phyloP scores from a whole-genome alignment of 2,329 filamentous ascomycete genomes.

The Zasmidium cellare region DNA sequence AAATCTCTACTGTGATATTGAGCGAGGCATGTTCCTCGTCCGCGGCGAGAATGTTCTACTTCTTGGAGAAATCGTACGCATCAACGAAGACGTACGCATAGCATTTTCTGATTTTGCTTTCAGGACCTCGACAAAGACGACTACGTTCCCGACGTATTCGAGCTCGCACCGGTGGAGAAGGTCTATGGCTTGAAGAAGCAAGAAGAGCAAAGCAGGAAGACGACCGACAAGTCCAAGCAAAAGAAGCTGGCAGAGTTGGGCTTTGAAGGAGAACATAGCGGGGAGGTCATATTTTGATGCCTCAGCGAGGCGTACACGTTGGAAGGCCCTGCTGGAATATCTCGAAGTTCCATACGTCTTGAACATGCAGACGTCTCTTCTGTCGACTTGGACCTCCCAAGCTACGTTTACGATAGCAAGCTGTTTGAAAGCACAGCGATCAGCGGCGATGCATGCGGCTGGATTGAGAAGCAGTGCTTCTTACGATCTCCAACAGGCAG shows the following conservation, averaged over 20 bases:
- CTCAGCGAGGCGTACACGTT: background rate
- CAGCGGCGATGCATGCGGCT: no score
- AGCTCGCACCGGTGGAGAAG: constrained; percentile 64
- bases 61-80: constrained; percentile 77
- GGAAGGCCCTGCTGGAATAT: constrained; percentile 5
- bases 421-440: no score
- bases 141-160: constrained; percentile 70
- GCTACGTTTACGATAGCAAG: background rate
- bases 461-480: no score
- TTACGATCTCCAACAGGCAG: no score
- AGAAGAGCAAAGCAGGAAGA: constrained; percentile 68
- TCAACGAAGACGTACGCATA: background rate
- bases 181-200: constrained; percentile 74
- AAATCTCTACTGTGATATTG: constrained; percentile 77
- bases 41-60: constrained; percentile 96
- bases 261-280: constrained; percentile 83
- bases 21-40: constrained; percentile 85
- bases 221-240: constrained; percentile 69
- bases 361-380: constrained; percentile 36
- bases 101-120: constrained; percentile 7
- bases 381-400: background rate
- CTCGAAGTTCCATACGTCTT: constrained; percentile 34
- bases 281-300: constrained; percentile 68
- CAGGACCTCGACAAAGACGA: constrained; percentile 93
- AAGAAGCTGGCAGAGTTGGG: constrained; percentile 74